phyloP scores from a whole-genome alignment of 306 rosid species.

The Mimosa bimucronata region DNA sequence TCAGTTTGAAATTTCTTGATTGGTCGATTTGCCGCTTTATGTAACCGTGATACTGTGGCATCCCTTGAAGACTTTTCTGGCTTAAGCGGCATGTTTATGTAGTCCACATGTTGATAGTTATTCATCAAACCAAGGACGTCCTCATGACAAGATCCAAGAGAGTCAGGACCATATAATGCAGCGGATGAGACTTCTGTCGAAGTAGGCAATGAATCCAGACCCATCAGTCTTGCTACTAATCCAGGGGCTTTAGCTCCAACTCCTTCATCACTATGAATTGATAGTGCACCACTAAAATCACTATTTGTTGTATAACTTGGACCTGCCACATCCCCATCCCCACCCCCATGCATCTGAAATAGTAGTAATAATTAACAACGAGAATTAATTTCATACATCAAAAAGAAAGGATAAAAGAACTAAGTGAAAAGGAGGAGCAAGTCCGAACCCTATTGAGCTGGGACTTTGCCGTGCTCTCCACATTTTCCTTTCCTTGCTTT shows the following conservation, averaged over 20 bases:
- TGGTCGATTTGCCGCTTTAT: constrained; percentile 51
- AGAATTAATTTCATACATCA: neutral
- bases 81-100: constrained; percentile 52
- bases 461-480: constrained; percentile 50
- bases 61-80: constrained; percentile 58
- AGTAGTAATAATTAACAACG: constrained; percentile 28
- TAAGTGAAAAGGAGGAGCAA: constrained; percentile 10
- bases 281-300: constrained; percentile 60
- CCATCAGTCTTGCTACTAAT: constrained; percentile 92
- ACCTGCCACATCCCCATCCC: constrained; percentile 59
- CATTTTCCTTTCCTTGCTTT: constrained; percentile 67
- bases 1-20: constrained; percentile 41
- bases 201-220: constrained; percentile 84
- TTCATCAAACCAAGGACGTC: constrained; percentile 52
- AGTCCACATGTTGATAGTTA: constrained; percentile 45
- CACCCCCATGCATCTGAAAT: constrained; percentile 64
- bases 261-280: constrained; percentile 68
- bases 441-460: constrained; percentile 56
- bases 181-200: constrained; percentile 55
- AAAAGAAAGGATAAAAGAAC: neutral
- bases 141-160: constrained; percentile 51
- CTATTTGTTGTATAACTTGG: constrained; percentile 54
- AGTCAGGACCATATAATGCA: constrained; percentile 44
- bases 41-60: constrained; percentile 51
- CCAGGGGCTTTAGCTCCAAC: constrained; percentile 77